A percentile compares a stretch with the other conserved stretches of the same genome.
phyloP scores from a whole-genome alignment of 2,329 filamentous ascomycete genomes.

The Capronia epimyces region DNA sequence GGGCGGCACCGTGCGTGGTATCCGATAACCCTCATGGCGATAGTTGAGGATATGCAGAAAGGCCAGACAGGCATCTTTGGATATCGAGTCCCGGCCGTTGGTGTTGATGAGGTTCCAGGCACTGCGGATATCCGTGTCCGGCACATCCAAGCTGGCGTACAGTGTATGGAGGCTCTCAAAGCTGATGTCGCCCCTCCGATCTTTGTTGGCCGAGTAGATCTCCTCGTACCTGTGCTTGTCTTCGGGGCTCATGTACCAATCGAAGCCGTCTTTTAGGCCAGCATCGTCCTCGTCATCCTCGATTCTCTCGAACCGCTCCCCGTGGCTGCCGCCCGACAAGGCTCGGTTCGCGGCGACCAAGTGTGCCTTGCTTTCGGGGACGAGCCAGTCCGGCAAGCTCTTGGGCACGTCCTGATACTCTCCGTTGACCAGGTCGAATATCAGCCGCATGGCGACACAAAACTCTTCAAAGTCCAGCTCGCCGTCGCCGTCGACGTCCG shows the following conservation, averaged over 20 bases:
- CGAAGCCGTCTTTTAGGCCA: constrained; percentile 90
- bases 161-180: constrained; percentile 28
- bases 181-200: constrained; percentile 71
- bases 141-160: constrained; percentile 65
- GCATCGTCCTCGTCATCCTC: constrained; percentile 70
- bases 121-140: constrained; percentile 73
- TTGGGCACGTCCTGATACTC: constrained; percentile 86
- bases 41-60: constrained; percentile 97
- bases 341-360: constrained; percentile 78
- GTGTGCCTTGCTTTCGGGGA: constrained; percentile 90
- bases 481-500: constrained; percentile 94
- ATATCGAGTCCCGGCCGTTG: constrained; percentile 72
- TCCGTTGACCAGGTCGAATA: constrained; percentile 95
- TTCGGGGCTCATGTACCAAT: constrained; percentile 95
- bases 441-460: constrained; percentile 95
- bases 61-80: constrained; percentile 88
- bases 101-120: constrained; percentile 98
- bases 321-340: constrained; percentile 69
- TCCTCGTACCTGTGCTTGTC: constrained; percentile 95
- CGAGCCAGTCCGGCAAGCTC: constrained; percentile 86
- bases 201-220: constrained; percentile 89
- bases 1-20: constrained; percentile 84
- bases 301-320: constrained; percentile 64
- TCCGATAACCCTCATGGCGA: constrained; percentile 88
- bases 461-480: constrained; percentile 99